Base-by-base conservation (phyloP, 2,329 filamentous ascomycete genomes). In the Colletotrichum sojae region DNA sequence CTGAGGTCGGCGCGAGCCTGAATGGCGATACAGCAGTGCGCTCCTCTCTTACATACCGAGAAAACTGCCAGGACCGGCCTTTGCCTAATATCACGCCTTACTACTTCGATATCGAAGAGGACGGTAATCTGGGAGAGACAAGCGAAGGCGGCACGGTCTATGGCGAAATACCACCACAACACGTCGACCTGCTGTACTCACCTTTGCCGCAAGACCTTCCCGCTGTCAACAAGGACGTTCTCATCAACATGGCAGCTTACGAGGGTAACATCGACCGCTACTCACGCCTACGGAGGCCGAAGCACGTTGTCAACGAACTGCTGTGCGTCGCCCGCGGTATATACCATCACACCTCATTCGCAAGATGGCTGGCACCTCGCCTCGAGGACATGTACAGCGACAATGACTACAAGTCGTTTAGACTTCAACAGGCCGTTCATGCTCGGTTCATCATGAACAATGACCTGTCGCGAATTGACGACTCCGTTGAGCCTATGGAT, bases 251-350 rank as follows among this genome's bases (percentile, higher is more conserved):
- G 59, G 79, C 82, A 0, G 81, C 80, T 0, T 83, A 78, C 22
- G 66, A 75, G 0, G 81, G 82, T 2, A 76, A 84, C 20, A 68
- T 83, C 6, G 81, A 84, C 52, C 77, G 81, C 3, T 84, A 83
- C 48, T 22, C 63, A 0, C 76, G 81, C 0, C 73, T 84, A 0
- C 72, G 74, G 16, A 72, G 78, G 10, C 80, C 78, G 4, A 45
- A 54, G 3, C 39, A 72, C 49, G 39, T 80, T 3, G 2, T 55
- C 8, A 31, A 67, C 6, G 80, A 83, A 63, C 8, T 71, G 2
- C 12, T 27, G 9, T 78, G 75, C 46, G 63, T 80, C 6, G 51
- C 80, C 2, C 76, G 74, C 2, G 81, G 80, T 15, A 78, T 81
- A 18, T 80, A 82, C 60, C 78, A 82, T 67, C 75, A 79, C 62